Conservation (phyloP, 768 basidiomycete species). For the Dentipellis sp. region DNA sequence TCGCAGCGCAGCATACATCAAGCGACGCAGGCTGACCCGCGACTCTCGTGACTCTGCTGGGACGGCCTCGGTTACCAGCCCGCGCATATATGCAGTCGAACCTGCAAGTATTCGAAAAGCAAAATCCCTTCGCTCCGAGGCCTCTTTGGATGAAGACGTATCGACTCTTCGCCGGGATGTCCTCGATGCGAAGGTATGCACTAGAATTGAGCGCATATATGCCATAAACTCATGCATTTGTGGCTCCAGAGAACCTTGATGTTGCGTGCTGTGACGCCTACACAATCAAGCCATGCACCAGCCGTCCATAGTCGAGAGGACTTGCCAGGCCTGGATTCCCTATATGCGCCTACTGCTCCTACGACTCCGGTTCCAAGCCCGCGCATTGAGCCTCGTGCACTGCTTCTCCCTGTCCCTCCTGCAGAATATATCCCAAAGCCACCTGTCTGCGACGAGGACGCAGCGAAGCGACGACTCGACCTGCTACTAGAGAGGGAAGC, state of each 20-base stretch:
- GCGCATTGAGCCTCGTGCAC: background rate
- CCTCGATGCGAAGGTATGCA: background rate
- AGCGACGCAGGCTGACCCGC: background rate
- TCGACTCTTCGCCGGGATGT: background rate
- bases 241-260: background rate
- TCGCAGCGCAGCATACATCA: background rate
- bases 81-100: background rate
- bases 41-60: background rate
- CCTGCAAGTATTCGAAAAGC: background rate
- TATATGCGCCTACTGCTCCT: background rate
- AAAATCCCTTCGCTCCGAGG: background rate
- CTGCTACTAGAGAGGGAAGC: background rate
- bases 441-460: background rate
- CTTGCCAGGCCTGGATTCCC: too few species aligned
- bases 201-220: background rate
- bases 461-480: background rate
- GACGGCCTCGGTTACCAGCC: background rate
- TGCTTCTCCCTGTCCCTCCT: background rate
- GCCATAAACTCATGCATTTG: background rate
- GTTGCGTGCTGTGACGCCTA: background rate
- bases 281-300: background rate
- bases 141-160: background rate
- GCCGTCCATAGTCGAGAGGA: background rate
- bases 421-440: background rate
- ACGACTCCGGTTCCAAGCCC: background rate